These are phyloP conservation scores for Fusarium protoensiforme DNA, from an alignment of 2,329 filamentous ascomycete genomes.

Conservation along the genomic window DNA sequence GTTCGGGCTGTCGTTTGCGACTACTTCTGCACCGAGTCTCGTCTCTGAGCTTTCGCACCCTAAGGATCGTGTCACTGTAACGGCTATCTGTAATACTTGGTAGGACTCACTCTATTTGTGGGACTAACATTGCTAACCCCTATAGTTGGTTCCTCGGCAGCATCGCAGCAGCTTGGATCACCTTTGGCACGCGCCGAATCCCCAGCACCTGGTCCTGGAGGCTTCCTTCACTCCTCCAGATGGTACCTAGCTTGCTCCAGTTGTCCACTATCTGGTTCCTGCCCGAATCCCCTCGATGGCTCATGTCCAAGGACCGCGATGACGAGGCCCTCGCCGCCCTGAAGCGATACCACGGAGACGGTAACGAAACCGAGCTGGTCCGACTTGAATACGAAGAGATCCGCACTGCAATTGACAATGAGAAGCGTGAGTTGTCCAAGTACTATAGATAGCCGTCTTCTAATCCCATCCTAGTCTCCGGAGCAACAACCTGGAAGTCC, in stretches of 20 bases:
- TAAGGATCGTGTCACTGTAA: conserved; percentile 63
- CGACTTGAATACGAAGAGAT: conserved; percentile 63
- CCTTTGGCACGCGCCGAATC: conserved; percentile 56
- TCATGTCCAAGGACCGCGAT: conserved; percentile 52
- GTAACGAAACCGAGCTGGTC: conserved; percentile 62
- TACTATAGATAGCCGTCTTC: not conserved
- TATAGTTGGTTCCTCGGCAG: conserved; percentile 59
- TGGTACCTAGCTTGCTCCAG: conserved; percentile 25
- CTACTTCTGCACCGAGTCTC: conserved; percentile 61
- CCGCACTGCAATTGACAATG: conserved; percentile 46
- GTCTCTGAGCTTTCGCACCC: conserved; percentile 65
- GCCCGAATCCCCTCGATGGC: conserved; percentile 72
- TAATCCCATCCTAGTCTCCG: conserved; percentile 12
- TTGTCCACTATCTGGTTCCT: conserved; percentile 57
- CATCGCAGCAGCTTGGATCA: conserved; percentile 57
- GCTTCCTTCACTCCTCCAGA: conserved; percentile 46
- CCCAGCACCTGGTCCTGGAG: conserved; percentile 51
- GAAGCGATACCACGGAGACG: conserved; percentile 67
- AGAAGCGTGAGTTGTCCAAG: conserved; percentile 48
- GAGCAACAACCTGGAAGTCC: conserved; percentile 42
- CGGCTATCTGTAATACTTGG: conserved; percentile 63
- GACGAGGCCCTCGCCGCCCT: conserved; percentile 65
- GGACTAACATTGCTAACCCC: not conserved
- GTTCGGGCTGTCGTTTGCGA: conserved; percentile 63
- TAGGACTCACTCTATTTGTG: not conserved